Evolutionary conservation across 192 early-diverging fungal species (phyloP), one percentile per base, ranked within the genome.

Genomic region (Chytriomyces sp.): DNA sequence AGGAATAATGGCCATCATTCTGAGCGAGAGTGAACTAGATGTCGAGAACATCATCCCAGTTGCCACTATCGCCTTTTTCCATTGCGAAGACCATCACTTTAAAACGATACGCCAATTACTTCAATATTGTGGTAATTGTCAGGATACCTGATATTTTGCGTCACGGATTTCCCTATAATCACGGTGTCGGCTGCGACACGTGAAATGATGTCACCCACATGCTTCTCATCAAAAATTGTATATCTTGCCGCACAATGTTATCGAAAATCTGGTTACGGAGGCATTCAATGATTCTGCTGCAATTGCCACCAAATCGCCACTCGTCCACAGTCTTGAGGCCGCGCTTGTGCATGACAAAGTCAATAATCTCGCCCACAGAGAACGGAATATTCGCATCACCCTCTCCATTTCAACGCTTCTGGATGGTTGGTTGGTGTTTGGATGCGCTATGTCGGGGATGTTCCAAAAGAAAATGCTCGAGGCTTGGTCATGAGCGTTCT

Each of bases 141-240:
- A n/a, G n/a, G n/a, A n/a, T n/a, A n/a, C 19, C 85, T 86, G 39
- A 93, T 80, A 65, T 91, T 91, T 69, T 88, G 88, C 0, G 88
- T 92, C 31, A 93, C 71, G 57, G 89, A 86, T 72, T 89, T 89
- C 71, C 90, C 90, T 60, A 93, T 88, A 30, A 91, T 79, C 38
- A 84, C 77, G 14, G 93, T 93, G 77, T 94, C 94, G 2, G 82
- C 85, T 38, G 90, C 88, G 60, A 95, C 78, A 26, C 93, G 87
- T 37, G 89, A 92, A 22, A 93, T 85, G 36, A 96, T 83, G 59
- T 93, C 93, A 41, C 93, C 93, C 0, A 88, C 89, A 64, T 85
- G 80, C 73, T 91, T 91, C 67, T 83, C 81, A 63, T 89, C 86
- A 74, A 74, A 39, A 83, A 83, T n/a, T 39, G 19, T 25, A 83